Conservation (phyloP, 257 asterid genomes). For the Ophiorrhiza pumila region DNA sequence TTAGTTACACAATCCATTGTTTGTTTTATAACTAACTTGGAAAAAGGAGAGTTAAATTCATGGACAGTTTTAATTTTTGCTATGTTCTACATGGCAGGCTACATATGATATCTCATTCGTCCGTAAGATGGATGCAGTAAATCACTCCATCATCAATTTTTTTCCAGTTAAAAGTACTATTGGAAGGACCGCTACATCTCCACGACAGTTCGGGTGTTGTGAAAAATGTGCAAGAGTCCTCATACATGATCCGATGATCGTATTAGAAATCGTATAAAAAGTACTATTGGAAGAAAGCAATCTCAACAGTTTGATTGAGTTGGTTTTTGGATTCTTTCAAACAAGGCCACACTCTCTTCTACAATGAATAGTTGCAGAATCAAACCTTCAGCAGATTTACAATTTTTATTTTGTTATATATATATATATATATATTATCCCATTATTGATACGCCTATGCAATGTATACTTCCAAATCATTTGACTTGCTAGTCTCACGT, state of each 20-base stretch:
- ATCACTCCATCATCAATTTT: not conserved
- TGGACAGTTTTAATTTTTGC: not conserved
- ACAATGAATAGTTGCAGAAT: constrained; percentile 9
- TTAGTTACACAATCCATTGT: not conserved
- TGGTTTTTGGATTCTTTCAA: not conserved
- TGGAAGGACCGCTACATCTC: too few species aligned
- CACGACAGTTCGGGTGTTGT: too few species aligned
- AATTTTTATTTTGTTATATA: not conserved
- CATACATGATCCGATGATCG: too few species aligned
- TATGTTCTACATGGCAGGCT: not conserved
- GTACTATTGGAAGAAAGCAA: not conserved
- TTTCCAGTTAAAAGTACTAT: not conserved
- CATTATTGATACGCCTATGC: constrained; percentile 16
- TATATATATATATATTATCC: not conserved
- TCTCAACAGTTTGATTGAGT: not conserved
- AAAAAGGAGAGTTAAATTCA: not conserved
- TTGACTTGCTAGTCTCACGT: constrained; percentile 20
- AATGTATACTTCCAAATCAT: constrained; percentile 42
- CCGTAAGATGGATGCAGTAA: not conserved
- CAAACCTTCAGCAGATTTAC: constrained; percentile 4
- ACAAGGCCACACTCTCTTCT: not conserved
- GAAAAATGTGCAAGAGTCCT: too few species aligned
- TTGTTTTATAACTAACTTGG: not conserved
- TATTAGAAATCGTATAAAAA: too few species aligned
- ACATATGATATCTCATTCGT: not conserved